phyloP scores from a whole-genome alignment of 2,329 filamentous ascomycete species.

The Sarocladium brachiariae region DNA sequence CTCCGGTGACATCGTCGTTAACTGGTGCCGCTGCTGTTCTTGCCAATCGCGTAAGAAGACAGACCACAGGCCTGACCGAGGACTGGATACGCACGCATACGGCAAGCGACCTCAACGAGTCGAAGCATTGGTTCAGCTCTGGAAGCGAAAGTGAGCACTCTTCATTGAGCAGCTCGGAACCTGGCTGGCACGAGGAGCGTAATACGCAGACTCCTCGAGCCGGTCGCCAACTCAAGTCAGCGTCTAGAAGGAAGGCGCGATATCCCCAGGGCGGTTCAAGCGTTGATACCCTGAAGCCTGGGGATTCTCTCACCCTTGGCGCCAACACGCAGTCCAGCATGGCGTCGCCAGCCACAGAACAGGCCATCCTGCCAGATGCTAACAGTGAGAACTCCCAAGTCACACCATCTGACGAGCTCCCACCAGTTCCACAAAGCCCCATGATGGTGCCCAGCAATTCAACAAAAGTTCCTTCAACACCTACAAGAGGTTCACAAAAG shows the following conservation, averaged over 20 bases:
- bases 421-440: slow-evolving; percentile 19
- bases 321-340: slow-evolving; percentile 24
- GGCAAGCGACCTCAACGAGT: slow-evolving; percentile 62
- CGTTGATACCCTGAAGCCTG: slow-evolving; percentile 46
- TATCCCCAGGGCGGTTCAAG: slow-evolving; percentile 45
- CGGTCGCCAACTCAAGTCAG: slow-evolving; percentile 15
- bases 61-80: slow-evolving; percentile 61
- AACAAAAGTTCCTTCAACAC: slow-evolving; percentile 25
- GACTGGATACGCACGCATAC: slow-evolving; percentile 84
- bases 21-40: slow-evolving; percentile 46
- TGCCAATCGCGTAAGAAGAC: slow-evolving; percentile 54
- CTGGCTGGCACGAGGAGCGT: slow-evolving; percentile 44
- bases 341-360: slow-evolving; percentile 23
- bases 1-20: slow-evolving; percentile 24
- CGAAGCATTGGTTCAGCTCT: slow-evolving; percentile 78
- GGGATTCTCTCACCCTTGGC: slow-evolving; percentile 19
- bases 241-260: slow-evolving; percentile 24
- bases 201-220: slow-evolving; percentile 43
- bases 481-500: slow-evolving; percentile 28
- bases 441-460: slow-evolving; percentile 20
- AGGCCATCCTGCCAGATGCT: slow-evolving; percentile 20
- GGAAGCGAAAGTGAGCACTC: slow-evolving; percentile 63
- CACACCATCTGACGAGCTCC: slow-evolving; percentile 20
- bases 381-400: slow-evolving; percentile 20
- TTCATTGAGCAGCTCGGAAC: slow-evolving; percentile 62